Evolutionary conservation across 2,329 filamentous ascomycete genomes (phyloP).

Genomic region (Clonostachys rhizophaga): DNA sequence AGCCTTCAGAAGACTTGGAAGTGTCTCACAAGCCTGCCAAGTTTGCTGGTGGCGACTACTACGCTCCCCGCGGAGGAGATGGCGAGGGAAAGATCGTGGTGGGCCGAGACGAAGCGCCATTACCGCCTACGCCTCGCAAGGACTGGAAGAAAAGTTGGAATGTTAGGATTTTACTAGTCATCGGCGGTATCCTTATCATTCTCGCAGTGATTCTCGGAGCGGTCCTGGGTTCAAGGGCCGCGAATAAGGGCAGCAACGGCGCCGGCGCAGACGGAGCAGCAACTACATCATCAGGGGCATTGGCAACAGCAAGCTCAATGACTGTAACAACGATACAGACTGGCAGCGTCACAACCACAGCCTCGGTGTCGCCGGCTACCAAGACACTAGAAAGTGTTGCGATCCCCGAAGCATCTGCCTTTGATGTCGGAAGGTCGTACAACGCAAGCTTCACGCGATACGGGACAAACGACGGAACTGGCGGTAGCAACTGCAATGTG

Average conservation of each 20-base stretch:
- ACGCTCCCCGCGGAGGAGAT: background rate
- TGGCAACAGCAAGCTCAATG: background rate
- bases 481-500: conserved; percentile 1
- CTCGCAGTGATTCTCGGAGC: conserved; percentile 2
- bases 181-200: background rate
- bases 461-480: conserved; percentile 1
- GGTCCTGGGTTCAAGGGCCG: conserved; percentile 1
- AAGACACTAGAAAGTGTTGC: no score
- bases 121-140: background rate
- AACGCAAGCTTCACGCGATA: conserved; percentile 5
- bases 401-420: background rate
- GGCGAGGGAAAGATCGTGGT: background rate
- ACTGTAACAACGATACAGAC: background rate
- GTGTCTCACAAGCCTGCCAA: background rate
- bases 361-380: no score
- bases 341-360: background rate
- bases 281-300: background rate
- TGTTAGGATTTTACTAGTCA: background rate
- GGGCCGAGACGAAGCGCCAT: background rate
- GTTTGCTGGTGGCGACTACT: background rate
- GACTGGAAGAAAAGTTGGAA: background rate
- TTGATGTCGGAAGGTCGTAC: conserved; percentile 4
- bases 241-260: no score
- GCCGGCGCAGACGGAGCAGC: no score
- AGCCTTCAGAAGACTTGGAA: background rate